phyloP scores from a whole-genome alignment of 2,329 filamentous ascomycete species.

The Penicillium sp. region DNA sequence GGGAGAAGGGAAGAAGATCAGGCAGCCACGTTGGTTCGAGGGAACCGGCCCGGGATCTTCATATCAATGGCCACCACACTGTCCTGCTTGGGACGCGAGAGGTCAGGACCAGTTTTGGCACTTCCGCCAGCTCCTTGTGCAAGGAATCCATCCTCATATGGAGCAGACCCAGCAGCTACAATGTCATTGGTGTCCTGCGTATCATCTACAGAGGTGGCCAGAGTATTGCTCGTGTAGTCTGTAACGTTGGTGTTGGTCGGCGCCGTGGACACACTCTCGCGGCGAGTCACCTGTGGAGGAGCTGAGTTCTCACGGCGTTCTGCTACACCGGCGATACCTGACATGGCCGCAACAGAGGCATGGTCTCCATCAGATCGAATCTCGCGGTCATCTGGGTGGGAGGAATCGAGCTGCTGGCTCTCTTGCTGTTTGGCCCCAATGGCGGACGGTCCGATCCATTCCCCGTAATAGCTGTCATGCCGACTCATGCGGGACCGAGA shows the following conservation, averaged over 20 bases:
- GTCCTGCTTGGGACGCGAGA: conserved; percentile 22
- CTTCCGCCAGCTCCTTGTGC: conserved; percentile 1
- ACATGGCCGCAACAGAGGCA: conserved; percentile 15
- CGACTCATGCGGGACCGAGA: conserved; percentile 21
- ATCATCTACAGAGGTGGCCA: conserved; percentile 35
- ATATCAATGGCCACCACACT: conserved; percentile 34
- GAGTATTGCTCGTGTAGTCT: conserved; percentile 33
- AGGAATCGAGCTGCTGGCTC: conserved; percentile 9
- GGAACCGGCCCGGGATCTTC: conserved; percentile 38
- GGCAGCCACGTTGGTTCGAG: conserved; percentile 31
- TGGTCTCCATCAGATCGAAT: conserved; percentile 20
- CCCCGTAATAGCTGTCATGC: conserved; percentile 47
- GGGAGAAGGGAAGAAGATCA: conserved; percentile 16
- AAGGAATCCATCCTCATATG: conserved; percentile 13
- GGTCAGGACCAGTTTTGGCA: conserved; percentile 7
- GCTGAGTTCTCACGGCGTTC: conserved; percentile 22
- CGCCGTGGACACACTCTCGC: conserved; percentile 35
- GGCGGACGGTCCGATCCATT: conserved; percentile 53
- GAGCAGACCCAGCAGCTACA: conserved; percentile 9
- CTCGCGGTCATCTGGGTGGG: conserved; percentile 16
- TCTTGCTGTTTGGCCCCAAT: conserved; percentile 24
- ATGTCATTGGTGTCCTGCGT: conserved; percentile 12
- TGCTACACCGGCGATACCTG: conserved; percentile 17
- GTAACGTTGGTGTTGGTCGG: conserved; percentile 36
- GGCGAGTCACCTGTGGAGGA: conserved; percentile 21